Conservation (phyloP, 2,329 filamentous ascomycete genomes). For the Alternaria gaisen region DNA sequence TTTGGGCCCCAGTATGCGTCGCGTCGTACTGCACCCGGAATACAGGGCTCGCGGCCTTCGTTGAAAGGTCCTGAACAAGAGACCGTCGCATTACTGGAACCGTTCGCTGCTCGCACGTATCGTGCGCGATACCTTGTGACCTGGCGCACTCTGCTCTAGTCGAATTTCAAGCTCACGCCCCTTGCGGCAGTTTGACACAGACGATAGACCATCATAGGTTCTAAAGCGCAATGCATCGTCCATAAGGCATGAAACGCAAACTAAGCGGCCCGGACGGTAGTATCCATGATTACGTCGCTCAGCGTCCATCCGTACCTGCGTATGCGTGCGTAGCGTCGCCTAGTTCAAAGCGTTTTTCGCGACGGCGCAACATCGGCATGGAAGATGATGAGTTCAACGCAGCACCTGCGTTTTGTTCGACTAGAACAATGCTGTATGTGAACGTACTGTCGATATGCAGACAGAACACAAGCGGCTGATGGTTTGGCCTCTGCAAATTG, state of each 20-base stretch:
- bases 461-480: neutral
- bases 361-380: neutral
- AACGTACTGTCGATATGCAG: neutral
- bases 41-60: neutral
- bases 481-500: neutral
- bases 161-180: neutral
- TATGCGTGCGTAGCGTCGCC: neutral
- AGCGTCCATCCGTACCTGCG: neutral
- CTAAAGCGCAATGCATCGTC: neutral
- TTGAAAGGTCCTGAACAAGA: neutral
- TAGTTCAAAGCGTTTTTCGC: neutral
- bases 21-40: neutral
- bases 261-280: neutral
- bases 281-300: neutral
- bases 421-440: neutral
- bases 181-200: neutral
- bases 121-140: neutral
- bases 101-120: neutral
- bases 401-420: neutral
- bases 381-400: neutral
- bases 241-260: neutral
- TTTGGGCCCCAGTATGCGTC: neutral
- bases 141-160: neutral
- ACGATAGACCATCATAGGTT: neutral
- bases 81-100: neutral